phyloP scores from a whole-genome alignment of 1,284 basidiomycete species.

The Leucoagaricus sp. region DNA sequence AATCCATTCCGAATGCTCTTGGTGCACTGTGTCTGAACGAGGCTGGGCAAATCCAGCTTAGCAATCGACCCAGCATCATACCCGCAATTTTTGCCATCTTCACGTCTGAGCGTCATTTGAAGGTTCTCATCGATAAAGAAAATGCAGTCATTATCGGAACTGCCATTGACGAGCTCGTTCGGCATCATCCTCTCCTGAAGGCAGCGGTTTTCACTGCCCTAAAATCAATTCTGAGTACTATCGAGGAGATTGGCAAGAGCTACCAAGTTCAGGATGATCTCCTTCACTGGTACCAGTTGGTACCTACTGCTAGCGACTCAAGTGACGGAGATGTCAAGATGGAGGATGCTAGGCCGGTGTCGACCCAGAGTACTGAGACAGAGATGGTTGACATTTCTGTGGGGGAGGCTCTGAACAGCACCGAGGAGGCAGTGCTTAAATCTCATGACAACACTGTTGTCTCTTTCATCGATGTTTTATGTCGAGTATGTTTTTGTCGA shows the following conservation, averaged over 20 bases:
- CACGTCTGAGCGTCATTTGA: constrained; percentile 83
- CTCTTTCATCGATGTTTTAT: constrained; percentile 75
- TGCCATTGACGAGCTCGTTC: constrained; percentile 92
- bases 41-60: constrained; percentile 82
- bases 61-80: constrained; percentile 78
- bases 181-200: constrained; percentile 93
- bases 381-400: constrained; percentile 19
- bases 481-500: constrained; percentile 51
- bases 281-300: constrained; percentile 65
- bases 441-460: constrained; percentile 74
- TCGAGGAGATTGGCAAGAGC: constrained; percentile 70
- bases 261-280: constrained; percentile 60
- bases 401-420: constrained; percentile 13
- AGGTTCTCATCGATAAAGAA: constrained; percentile 91
- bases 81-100: constrained; percentile 85
- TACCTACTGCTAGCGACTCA: constrained; percentile 43
- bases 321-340: constrained; percentile 44
- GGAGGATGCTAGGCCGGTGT: constrained; percentile 22
- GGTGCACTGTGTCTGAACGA: constrained; percentile 96
- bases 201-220: constrained; percentile 77
- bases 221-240: constrained; percentile 67
- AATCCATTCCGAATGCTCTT: constrained; percentile 93
- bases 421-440: constrained; percentile 46
- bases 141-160: constrained; percentile 88
- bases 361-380: constrained; percentile 24